Evolutionary conservation across 805 yeast genomes (phyloP).

Genomic region (Kodamaea kakaduensis): DNA sequence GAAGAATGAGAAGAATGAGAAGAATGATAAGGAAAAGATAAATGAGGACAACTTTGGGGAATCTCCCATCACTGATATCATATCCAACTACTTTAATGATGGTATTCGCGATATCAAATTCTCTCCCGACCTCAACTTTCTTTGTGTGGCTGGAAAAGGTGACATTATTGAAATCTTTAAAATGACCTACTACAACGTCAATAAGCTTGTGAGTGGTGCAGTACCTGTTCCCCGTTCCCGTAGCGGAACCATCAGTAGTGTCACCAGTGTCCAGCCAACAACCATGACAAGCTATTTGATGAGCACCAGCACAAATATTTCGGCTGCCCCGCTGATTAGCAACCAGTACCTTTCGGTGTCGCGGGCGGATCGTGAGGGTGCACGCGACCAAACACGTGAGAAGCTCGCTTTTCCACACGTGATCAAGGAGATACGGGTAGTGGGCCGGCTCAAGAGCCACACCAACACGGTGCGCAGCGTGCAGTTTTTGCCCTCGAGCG

Average conservation of each 20-base stretch:
- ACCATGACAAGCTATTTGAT: conserved; percentile 7
- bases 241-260: conserved; percentile 37
- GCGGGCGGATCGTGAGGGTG: background rate
- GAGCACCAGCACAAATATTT: background rate
- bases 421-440: conserved; percentile 34
- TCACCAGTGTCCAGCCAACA: conserved; percentile 9
- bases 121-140: conserved; percentile 46
- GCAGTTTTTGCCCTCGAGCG: conserved; percentile 19
- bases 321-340: conserved; percentile 2
- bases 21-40: background rate
- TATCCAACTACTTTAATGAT: conserved; percentile 61
- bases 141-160: conserved; percentile 51
- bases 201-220: conserved; percentile 30
- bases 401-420: conserved; percentile 31
- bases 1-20: conserved; percentile 16
- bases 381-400: too few species aligned
- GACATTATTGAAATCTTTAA: conserved; percentile 43
- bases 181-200: conserved; percentile 39
- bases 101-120: conserved; percentile 51
- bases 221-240: too few species aligned
- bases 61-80: conserved; percentile 39
- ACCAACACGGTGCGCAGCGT: conserved; percentile 32
- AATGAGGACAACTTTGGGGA: conserved; percentile 13
- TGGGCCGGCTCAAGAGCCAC: conserved; percentile 38
- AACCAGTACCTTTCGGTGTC: too few species aligned